Base-by-base conservation (phyloP, 2,329 filamentous ascomycete genomes). In the Fusarium domesticum region DNA sequence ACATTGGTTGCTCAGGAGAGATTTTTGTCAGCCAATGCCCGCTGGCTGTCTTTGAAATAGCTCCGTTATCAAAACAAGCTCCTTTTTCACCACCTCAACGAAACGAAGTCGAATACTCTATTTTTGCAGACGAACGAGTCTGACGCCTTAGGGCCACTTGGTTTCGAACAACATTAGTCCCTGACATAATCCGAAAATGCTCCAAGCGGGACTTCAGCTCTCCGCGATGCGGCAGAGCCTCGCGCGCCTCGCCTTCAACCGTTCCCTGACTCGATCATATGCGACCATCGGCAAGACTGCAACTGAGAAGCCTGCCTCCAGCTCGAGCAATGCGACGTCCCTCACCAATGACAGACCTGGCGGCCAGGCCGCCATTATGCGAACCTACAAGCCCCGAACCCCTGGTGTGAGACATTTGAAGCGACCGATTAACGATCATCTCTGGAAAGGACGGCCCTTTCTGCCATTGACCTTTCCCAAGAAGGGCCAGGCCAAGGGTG, bases 351-450 rank as follows among this genome's bases (percentile, higher is more conserved):
- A 63, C 32, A 58, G 52, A 15, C 51, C 53, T 5, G 56, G 52
- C 15, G 54, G 56, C 8, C 61, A 72, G 32, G 64, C 71, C 14
- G 68, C 72, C 14, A 70, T 76, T 35, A 66, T 97, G 67, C 84
- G 89, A 59, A 93, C 87, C 42, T 98, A 96, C 70, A 97, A 88
- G 67, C 93, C 93, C 28, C 84, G 89, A 59, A 96, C 93, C 1
- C 92, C 92, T 11, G 93, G 93, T 78, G 70, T 95, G 47, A 84
- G 93, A 61, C 93, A 98, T 79, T 75, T 98, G 54, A 87, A 85
- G 67, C 82, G 93, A 34, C 90, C 93, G 12, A 85, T 96, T 70
- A 97, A 97, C 70, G 90, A 96, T 62, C 93, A 98, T 68, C 74
- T 98, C 35, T 97, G 89, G 89, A 96, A 95, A 70, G 93, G 93